Evolutionary conservation across 805 yeast species (phyloP), one percentile per base, ranked within the genome.

Genomic region (Metschnikowia kunwiensis): DNA sequence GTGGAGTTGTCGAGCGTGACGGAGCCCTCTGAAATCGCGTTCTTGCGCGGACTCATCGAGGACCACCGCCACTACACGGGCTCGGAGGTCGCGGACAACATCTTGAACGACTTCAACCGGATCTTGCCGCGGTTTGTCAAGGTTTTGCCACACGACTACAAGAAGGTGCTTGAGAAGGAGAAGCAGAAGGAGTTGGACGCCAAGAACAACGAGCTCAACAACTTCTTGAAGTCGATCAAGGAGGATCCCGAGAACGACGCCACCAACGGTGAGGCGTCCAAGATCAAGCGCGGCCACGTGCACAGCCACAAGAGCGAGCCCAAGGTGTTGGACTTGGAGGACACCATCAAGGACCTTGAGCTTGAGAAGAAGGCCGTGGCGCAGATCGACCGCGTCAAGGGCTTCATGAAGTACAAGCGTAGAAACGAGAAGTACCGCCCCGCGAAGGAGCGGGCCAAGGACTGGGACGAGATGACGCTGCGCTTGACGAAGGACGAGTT

Each of bases 51-150:
- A 18, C 74, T 91, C 55, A 79, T 91, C 50, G 96, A 91, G 64
- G 96, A 93, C 57, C 97, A 93, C 63, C 81, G 88, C 54, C 95
- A 88, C 60, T 88, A 85, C 77, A 91, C 98, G 37, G 84, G 82
- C 22, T 91, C 97, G 27, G 91, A 83, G 57, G 75, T 93, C 46
- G 96, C 97, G 33, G 84, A 79, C 50, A 75, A 83, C 42, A 76
- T 93, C 45, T 74, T 91, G 68, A 73, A 68, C 46, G 89, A 89
- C 64, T 91, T 93, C 74, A 86, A 89, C 75, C 76, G 95, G 52
- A 76, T 85, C 60, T 70, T 91, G 58, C 86, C 89, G 28, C 75
- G 89, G 44, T 89, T 91, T 55, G 96, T 91, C 47, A 91, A 89
- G 71, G 96, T 89, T 21, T 77, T 93, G 57, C 97, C 98, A 27